A percentile compares a stretch with the other conserved stretches of the same genome.
These are phyloP conservation scores for Pseudoturritis turrita DNA, from an alignment of 345 rosid genomes.

Conservation along the genomic window DNA sequence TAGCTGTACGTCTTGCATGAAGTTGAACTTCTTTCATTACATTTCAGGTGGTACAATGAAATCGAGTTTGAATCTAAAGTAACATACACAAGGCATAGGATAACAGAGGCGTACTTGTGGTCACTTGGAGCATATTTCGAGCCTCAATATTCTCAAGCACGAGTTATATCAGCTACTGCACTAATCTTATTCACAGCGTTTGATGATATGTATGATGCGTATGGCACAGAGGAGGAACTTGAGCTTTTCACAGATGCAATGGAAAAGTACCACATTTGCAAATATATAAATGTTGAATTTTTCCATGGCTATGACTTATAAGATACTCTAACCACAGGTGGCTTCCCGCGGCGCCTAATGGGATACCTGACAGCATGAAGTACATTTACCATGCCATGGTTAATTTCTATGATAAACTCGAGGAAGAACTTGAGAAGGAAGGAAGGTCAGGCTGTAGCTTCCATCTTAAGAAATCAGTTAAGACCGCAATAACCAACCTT, in stretches of 20 bases:
- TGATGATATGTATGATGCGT: slow-evolving; percentile 28
- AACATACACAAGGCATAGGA: slow-evolving; percentile 1
- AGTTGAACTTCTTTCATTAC: neutral
- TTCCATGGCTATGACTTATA: neutral
- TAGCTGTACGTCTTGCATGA: neutral
- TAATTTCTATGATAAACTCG: slow-evolving; percentile 10
- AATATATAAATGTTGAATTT: neutral
- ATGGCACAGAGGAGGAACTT: slow-evolving; percentile 18
- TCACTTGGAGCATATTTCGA: slow-evolving; percentile 24
- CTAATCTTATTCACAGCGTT: neutral
- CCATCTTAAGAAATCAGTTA: slow-evolving; percentile 23
- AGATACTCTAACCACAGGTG: slow-evolving; percentile 9
- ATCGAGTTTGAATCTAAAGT: slow-evolving; percentile 8
- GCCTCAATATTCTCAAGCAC: slow-evolving; percentile 24
- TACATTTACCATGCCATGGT: neutral
- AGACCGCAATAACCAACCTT: neutral
- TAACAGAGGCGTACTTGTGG: slow-evolving; percentile 19
- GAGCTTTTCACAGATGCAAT: slow-evolving; percentile 21
- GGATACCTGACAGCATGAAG: slow-evolving; percentile 26
- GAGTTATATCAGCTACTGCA: neutral
- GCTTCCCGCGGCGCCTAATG: slow-evolving; percentile 17
- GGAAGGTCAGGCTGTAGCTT: slow-evolving; percentile 17
- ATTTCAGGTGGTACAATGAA: slow-evolving; percentile 16
- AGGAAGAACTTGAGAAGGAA: slow-evolving; percentile 10
- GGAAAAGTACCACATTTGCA: neutral